Base-by-base conservation (phyloP, 2,329 filamentous ascomycete genomes). In the Alternaria ventricosa region DNA sequence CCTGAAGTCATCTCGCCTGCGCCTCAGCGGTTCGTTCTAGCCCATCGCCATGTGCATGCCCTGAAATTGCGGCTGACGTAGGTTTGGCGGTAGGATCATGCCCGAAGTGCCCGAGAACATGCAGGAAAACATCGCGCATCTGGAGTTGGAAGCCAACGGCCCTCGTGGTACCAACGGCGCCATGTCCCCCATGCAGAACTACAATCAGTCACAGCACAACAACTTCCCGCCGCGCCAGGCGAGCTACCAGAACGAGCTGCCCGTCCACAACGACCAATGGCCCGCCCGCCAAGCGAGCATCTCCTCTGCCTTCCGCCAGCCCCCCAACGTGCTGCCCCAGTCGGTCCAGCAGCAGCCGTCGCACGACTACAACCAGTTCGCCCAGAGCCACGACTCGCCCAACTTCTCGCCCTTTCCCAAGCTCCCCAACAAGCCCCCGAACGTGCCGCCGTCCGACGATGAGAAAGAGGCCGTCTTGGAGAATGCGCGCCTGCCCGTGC, bases 51-150 rank as follows among this genome's bases (percentile, higher is more conserved):
- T 62, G 60, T 64, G 58, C 65, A 55, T 30, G 57, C 51, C 57
- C 45, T 67, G 63, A 68, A 66, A 71, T 73, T 74, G 68, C 67
- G 66, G 76, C 77, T 77, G 75, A 78, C 74, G 67, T 73, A 69
- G 65, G 59, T 61, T 60, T 58, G 64, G 60, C 60, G 61, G 78
- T 81, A 97, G 93, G 84, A 89, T 96, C 76, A 97, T 95, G 89
- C 92, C 93, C 79, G 94, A 97, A 86, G 94, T 97, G 70, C 93
- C 95, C 71, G 92, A 95, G 82, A 95, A 97, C 82, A 97, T 99
- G 88, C 94, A 97, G 83, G 91, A 97, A 76, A 95, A 92, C 82
- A 88, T 99, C 70, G 92, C 95, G 75, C 90, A 94, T 80, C 89
- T 99, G 84, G 94, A 97, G 85, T 86, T 94, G 64, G 90, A 94